Evolutionary conservation across 352 stramenopile species (phyloP).

Genomic region (Blastocystis hominis): DNA sequence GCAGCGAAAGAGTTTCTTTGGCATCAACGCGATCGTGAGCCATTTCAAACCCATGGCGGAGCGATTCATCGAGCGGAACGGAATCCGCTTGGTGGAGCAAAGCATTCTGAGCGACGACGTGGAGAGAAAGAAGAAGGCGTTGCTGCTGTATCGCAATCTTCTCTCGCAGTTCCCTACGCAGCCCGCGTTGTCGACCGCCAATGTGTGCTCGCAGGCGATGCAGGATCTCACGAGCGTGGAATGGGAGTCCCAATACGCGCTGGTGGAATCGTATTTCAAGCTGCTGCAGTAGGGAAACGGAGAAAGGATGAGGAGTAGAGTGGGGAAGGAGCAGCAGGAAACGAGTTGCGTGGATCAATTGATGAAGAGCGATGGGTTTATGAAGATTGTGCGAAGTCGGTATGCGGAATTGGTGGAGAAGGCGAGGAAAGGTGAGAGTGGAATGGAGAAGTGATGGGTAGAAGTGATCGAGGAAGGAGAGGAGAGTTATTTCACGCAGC

Average conservation of each 20-base stretch:
- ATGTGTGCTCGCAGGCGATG: slow-evolving; percentile 16
- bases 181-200: slow-evolving; percentile 1
- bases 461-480: slow-evolving; percentile 20
- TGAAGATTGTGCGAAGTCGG: not conserved
- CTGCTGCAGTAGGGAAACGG: not conserved
- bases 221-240: not conserved
- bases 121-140: not conserved
- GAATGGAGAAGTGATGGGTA: not conserved
- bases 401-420: not conserved
- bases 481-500: slow-evolving; percentile 11
- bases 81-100: not conserved
- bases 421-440: not conserved
- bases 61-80: not conserved
- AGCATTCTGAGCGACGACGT: not conserved
- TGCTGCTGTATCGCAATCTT: not conserved
- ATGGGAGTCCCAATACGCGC: not conserved
- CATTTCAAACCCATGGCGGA: not conserved
- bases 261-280: slow-evolving; percentile 21
- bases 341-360: not conserved
- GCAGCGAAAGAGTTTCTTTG: not conserved
- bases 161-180: not conserved
- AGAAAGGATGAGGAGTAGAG: too few species aligned
- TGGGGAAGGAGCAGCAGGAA: not conserved
- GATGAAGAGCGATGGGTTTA: slow-evolving; percentile 2
- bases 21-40: not conserved